phyloP scores from a whole-genome alignment of 306 rosid species.

The Castanea mollissima region DNA sequence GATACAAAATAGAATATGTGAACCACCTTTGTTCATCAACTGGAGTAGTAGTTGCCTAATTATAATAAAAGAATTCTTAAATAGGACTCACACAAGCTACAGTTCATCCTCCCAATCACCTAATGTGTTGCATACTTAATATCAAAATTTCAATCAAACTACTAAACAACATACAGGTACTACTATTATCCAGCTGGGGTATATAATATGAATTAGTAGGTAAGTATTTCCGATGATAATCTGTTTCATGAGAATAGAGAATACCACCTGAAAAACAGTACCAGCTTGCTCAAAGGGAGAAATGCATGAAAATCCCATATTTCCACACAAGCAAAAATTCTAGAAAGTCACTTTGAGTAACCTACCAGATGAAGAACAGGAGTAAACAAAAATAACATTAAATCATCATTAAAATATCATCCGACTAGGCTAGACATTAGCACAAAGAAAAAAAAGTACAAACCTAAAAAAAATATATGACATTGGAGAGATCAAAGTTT shows the following conservation, averaged over 20 bases:
- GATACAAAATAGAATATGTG: too few species aligned
- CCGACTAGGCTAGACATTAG: slow-evolving; percentile 38
- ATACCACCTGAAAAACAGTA: background rate
- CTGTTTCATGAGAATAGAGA: slow-evolving; percentile 4
- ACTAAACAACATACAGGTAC: too few species aligned
- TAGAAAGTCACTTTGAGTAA: slow-evolving; percentile 17
- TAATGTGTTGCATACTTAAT: too few species aligned
- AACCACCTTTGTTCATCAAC: too few species aligned
- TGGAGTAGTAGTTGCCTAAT: too few species aligned
- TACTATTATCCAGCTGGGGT: too few species aligned
- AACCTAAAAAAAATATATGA: slow-evolving; percentile 58
- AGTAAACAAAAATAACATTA: slow-evolving; percentile 7
- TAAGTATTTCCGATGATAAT: background rate
- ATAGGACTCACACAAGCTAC: too few species aligned
- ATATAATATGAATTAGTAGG: background rate
- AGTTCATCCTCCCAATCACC: too few species aligned
- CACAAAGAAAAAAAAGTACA: slow-evolving; percentile 29
- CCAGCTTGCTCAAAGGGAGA: background rate
- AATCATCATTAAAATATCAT: slow-evolving; percentile 34
- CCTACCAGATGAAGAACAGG: slow-evolving; percentile 16
- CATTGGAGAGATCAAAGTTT: slow-evolving; percentile 38
- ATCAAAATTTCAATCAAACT: too few species aligned
- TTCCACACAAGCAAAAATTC: slow-evolving; percentile 15
- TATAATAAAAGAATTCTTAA: too few species aligned
- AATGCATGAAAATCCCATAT: slow-evolving; percentile 1